Evolutionary conservation across 1,284 basidiomycete genomes (phyloP).

Genomic region (Papiliotrema fonsecae): DNA sequence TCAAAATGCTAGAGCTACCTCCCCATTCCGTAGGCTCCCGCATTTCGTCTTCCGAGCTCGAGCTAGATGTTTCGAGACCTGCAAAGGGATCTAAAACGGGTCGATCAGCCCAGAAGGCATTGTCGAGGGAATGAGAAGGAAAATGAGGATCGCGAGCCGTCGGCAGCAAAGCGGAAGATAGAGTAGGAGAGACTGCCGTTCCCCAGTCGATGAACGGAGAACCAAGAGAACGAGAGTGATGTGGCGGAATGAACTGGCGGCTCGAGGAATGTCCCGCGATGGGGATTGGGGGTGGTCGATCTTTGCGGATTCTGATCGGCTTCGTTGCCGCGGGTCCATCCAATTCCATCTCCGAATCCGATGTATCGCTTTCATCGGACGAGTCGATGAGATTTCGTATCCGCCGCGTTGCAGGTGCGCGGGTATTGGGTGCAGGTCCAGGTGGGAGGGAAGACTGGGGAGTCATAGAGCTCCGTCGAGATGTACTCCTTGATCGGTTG

Average conservation of each 20-base stretch:
- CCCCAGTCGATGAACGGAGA: constrained; percentile 6
- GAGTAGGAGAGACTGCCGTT: constrained; percentile 1
- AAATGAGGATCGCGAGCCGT: constrained; percentile 32
- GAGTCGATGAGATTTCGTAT: constrained; percentile 27
- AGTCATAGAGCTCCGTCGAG: constrained; percentile 9
- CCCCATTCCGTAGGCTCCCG: constrained; percentile 35
- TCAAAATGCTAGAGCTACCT: constrained; percentile 25
- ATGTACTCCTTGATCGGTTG: background rate
- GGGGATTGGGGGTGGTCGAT: constrained; percentile 22
- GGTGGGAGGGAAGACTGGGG: constrained; percentile 1
- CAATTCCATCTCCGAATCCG: constrained; percentile 35
- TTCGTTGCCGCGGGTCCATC: constrained; percentile 5
- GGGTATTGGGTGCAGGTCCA: background rate
- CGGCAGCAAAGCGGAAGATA: constrained; percentile 9
- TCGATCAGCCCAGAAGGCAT: constrained; percentile 40
- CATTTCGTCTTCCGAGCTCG: constrained; percentile 41
- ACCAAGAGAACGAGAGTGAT: constrained; percentile 7
- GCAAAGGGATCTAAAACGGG: constrained; percentile 16
- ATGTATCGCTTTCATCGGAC: constrained; percentile 34
- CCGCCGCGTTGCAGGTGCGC: constrained; percentile 1
- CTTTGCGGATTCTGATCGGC: constrained; percentile 14
- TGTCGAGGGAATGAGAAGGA: constrained; percentile 45
- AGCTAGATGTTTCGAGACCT: constrained; percentile 30
- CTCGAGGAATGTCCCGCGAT: constrained; percentile 7
- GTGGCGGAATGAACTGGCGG: background rate